Evolutionary conservation across 768 basidiomycete species (phyloP).

Genomic region (Russula emetica): DNA sequence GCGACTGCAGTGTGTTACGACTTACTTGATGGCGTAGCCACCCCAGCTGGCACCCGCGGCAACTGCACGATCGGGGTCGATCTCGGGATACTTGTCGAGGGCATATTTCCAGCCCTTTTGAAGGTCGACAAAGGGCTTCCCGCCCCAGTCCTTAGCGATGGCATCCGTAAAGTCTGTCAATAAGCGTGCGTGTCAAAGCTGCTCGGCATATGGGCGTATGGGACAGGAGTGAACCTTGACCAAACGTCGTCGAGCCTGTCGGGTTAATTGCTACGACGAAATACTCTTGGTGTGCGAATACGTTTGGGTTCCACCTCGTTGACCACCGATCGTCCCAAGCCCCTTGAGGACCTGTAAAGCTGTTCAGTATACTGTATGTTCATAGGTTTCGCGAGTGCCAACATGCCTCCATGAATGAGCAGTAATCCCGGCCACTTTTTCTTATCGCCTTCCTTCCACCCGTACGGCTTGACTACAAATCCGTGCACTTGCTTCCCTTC

Average conservation of each 20-base stretch:
- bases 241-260: slow-evolving; percentile 90
- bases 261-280: slow-evolving; percentile 87
- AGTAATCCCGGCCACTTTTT: slow-evolving; percentile 72
- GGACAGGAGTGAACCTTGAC: slow-evolving; percentile 52
- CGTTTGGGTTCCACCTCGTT: slow-evolving; percentile 82
- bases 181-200: background rate
- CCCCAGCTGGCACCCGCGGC: slow-evolving; percentile 84
- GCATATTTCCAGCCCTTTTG: slow-evolving; percentile 69
- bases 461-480: slow-evolving; percentile 76
- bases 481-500: slow-evolving; percentile 73
- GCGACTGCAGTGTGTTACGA: slow-evolving; percentile 1
- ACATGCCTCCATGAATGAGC: slow-evolving; percentile 73
- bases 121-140: slow-evolving; percentile 78
- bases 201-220: background rate
- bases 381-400: background rate
- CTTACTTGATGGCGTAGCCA: slow-evolving; percentile 82
- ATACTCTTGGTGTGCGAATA: slow-evolving; percentile 83
- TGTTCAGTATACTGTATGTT: slow-evolving; percentile 1
- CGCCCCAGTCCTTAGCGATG: slow-evolving; percentile 79
- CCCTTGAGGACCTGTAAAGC: slow-evolving; percentile 55
- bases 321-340: slow-evolving; percentile 93
- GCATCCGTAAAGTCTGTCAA: slow-evolving; percentile 70
- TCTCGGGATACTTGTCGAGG: slow-evolving; percentile 65
- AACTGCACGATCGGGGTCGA: slow-evolving; percentile 51
- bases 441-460: slow-evolving; percentile 58